Base-by-base conservation (phyloP, 169 alveolate genomes). In the Babesia caballi region DNA sequence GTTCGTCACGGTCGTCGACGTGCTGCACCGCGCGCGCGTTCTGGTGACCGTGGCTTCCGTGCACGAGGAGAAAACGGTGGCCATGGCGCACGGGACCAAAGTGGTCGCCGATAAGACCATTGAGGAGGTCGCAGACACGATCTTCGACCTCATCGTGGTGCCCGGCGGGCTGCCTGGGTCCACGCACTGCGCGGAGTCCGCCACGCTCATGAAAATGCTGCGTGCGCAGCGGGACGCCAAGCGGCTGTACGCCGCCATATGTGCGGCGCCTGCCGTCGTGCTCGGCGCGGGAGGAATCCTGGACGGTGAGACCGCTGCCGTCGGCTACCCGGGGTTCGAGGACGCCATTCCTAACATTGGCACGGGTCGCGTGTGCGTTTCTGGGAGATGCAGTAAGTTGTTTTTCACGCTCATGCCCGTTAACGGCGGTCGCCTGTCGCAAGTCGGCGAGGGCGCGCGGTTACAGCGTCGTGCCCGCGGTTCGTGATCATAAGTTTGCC, bases 161-260 rank as follows among this genome's bases (percentile, higher is more conserved):
- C 93, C 93, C 7, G 93, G 93, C 27, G 93, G 93, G 6, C 76
- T 88, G 54, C 84, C 76, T 28, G 93, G 93, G 0, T 69, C 83
- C 42, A 71, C 58, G n/a, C 33, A 59, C 38, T 81, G 86, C 54
- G 86, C 86, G 33, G 74, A 61, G 28, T 33, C 30, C 41, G 57
- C 41, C n/a, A 33, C 77, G 21, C 65, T 81, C 33, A 74, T 88
- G 23, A 53, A 52, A 27, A 80, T 88, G 91, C 63, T 88, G 54
- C 73, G 59, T 33, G 88, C 60, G 6, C 93, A 88, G 35, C 84
- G 84, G 73, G 63, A 51, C 5, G 83, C 66, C 57, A 77, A 82
- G 42, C 63, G 91, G 51, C 44, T 72, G 53, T 88, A 88, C 73
- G 93, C 91, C 36, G 93, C 93, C 51, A 88, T 88, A 28, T 88